Percentiles rank a stretch among this genome's conserved stretches.
Conservation (phyloP, 331 rosid genomes). For the Arachis monticola region DNA sequence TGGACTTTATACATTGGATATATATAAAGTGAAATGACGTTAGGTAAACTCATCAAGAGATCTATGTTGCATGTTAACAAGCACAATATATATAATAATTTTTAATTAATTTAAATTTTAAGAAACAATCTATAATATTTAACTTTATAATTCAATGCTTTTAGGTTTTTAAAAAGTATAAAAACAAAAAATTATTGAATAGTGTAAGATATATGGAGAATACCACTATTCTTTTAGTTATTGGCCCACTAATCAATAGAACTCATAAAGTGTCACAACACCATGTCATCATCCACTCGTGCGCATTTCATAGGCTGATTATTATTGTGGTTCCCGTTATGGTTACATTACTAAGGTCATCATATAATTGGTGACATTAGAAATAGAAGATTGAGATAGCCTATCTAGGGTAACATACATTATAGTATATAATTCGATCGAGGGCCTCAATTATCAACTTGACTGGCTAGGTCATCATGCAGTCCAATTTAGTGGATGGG, state of each 20-base stretch:
- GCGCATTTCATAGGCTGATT: constrained; percentile 13
- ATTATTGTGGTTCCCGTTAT: background rate
- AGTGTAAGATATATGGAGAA: too few relatives aligned
- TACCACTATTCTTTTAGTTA: constrained; percentile 10
- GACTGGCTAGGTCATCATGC: constrained; percentile 5
- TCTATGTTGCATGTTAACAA: background rate
- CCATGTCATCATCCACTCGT: constrained; percentile 28
- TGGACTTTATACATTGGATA: constrained; percentile 27
- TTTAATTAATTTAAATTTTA: too few relatives aligned
- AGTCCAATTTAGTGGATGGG: background rate
- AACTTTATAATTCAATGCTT: too few relatives aligned
- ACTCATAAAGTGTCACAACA: constrained; percentile 30
- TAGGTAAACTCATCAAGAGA: constrained; percentile 30
- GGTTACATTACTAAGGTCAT: background rate
- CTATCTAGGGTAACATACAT: background rate
- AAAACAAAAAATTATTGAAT: too few relatives aligned
- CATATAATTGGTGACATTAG: constrained; percentile 11
- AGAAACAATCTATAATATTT: too few relatives aligned
- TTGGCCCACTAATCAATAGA: constrained; percentile 29
- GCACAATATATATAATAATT: background rate
- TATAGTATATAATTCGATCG: background rate
- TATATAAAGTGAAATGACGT: constrained; percentile 32
- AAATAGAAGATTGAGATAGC: background rate
- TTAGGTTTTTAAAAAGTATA: too few relatives aligned
- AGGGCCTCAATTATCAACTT: background rate